Base-by-base conservation (phyloP, 164 flowering plant species). In the Tetracentron sinense region DNA sequence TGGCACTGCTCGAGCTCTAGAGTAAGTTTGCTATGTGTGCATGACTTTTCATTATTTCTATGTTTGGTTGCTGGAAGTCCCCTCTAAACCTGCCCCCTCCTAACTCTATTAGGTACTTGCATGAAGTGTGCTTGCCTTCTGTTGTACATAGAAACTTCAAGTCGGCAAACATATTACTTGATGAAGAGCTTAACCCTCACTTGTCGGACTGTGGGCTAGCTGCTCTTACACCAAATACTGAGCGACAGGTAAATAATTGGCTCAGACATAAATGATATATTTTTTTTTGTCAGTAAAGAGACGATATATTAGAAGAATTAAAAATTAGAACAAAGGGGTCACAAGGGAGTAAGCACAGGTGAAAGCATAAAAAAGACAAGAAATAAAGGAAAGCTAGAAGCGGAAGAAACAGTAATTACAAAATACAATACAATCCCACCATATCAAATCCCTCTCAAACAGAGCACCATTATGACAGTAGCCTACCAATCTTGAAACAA, bases 131-230 rank as follows among this genome's bases (percentile, higher is more conserved):
- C 74, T 68, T 86, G 75, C 99, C 99, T 55, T 84, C 88, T 35
- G 89, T 89, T 72, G 97, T 94, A 51, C 99, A 94, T 79, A 87
- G 96, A 81, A 94, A 94, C 82, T 83, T 94, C 66, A 94, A 94
- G 79, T 86, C 99, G 2, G 96, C 96, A 60, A 94, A 94, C 64
- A 88, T 94, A 65, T 85, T 94, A 62, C 93, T 94, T 29, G 96
- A 94, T 68, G 96, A 86, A 55, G 96, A 91, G 74, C 84, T 89
- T 29, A 89, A 86, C 71, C 95, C 97, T 30, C 97, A 84, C 49
- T 69, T 94, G 46, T 91, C 99, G 20, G 99, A 94, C 54, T 94
- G 88, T 74, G 99, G 97, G 26, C 77, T 94, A 48, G 99, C 97
- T 66, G 88, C 96, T 61, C 65, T 91, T 52, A 83, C 85, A 16